Evolutionary conservation across 164 flowering plant genomes (phyloP), one percentile per base, ranked within the genome.

Genomic region (Akebia trifoliata): DNA sequence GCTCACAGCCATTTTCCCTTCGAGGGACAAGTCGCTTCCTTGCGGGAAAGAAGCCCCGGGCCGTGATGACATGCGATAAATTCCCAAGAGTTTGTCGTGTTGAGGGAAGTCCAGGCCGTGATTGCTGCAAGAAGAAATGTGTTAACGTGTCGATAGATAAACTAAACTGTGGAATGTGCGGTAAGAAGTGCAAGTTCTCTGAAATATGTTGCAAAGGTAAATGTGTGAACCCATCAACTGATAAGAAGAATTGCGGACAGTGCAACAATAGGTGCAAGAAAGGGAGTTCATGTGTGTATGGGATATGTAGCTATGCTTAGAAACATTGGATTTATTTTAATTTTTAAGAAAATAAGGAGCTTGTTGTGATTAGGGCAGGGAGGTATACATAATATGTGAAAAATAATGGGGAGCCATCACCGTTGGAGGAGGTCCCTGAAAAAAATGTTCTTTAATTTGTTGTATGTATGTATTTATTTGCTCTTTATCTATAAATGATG

Each of bases 41-140:
- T n/a, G n/a, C n/a, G n/a, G n/a, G n/a, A 20, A 9, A 6, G 6
- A 21, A 8, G 1, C 18, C 11, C n/a, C 50, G 55, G 36, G 5
- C 0, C 0, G 45, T 9, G 7, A 37, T 47, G 53, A 62, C 59
- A 8, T 62, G 66, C 17, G 36, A 59, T 26, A 48, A 47, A 9
- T 38, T 24, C n/a, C 62, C 62, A 4, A 59, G 45, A 49, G 25
- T 79, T 1, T 83, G 93, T 38, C 69, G 60, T 0, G 53, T 15
- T 12, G 70, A 62, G 36, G 75, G 85, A 8, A 81, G 84, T 59
- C 59, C 72, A 0, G 78, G 84, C 17, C 76, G 68, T 2, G 64
- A 77, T 46, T 66, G 65, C 25, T 66, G 70, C 56, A 61, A 67
- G 30, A 67, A 67, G 26, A 48, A 50, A 35, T 67, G 70, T 40